Conservation (phyloP, 2,329 filamentous ascomycete genomes). For the Emergomyces orientalis region DNA sequence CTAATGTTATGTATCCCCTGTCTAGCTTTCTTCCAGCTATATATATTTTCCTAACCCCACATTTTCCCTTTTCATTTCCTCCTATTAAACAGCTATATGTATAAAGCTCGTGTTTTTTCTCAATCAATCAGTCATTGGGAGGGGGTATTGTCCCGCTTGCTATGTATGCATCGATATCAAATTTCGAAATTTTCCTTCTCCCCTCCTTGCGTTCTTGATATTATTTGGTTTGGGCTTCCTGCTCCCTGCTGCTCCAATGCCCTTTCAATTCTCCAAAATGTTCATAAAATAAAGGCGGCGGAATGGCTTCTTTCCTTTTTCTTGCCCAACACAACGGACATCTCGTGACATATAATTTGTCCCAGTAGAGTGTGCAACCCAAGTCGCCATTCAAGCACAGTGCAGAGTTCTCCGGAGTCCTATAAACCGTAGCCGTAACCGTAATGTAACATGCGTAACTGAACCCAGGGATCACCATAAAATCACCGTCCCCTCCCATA, state of each 20-base stretch:
- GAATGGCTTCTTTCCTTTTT: background rate
- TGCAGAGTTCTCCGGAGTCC: background rate
- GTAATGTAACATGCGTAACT: background rate
- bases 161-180: background rate
- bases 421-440: background rate
- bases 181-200: background rate
- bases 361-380: background rate
- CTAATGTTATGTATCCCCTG: background rate
- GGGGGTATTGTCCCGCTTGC: background rate
- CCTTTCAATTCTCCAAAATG: background rate
- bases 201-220: background rate
- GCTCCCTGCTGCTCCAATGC: background rate
- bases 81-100: background rate
- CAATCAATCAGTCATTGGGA: background rate
- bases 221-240: background rate
- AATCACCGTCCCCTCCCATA: conserved; percentile 32
- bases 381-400: background rate
- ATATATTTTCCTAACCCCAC: background rate
- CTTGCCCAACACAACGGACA: background rate
- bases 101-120: background rate
- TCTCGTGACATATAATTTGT: background rate
- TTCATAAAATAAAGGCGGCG: background rate
- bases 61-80: background rate
- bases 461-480: background rate
- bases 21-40: background rate